Conservation (phyloP, 2,329 filamentous ascomycete genomes). For the Aspergillus sp. region DNA sequence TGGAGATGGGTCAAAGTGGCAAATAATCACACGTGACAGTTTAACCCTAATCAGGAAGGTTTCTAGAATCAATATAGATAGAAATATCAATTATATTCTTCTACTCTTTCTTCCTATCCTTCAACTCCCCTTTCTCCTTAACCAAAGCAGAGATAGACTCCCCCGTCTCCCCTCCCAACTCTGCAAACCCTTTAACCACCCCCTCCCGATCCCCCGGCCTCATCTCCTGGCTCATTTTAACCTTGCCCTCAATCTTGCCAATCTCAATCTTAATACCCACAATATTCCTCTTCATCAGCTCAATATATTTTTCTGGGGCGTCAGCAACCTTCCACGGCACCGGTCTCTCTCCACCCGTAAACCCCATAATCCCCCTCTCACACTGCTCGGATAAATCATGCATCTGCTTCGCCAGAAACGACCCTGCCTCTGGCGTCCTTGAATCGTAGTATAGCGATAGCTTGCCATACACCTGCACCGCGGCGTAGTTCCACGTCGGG, state of each 20-base stretch:
- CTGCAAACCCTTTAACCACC: constrained; percentile 12
- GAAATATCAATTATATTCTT: too few relatives aligned
- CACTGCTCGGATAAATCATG: constrained; percentile 9
- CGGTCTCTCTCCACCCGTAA: not conserved
- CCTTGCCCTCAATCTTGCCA: constrained; percentile 12
- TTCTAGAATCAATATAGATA: too few relatives aligned
- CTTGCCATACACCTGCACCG: constrained; percentile 35
- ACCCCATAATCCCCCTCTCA: constrained; percentile 13
- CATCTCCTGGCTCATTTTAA: constrained; percentile 18
- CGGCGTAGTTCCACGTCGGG: constrained; percentile 66
- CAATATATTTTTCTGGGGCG: constrained; percentile 14
- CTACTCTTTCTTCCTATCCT: not conserved
- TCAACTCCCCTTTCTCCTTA: constrained; percentile 2
- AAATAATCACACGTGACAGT: too few relatives aligned
- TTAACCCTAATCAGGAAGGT: too few relatives aligned
- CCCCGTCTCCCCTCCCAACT: constrained; percentile 3
- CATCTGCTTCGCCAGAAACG: constrained; percentile 10
- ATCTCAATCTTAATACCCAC: constrained; percentile 14
- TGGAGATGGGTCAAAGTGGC: too few relatives aligned
- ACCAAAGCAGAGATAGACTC: constrained; percentile 14
- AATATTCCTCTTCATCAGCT: constrained; percentile 12
- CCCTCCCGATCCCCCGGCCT: constrained; percentile 9
- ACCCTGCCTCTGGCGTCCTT: not conserved
- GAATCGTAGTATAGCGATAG: constrained; percentile 8
- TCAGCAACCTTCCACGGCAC: constrained; percentile 12